Evolutionary conservation across 2,329 filamentous ascomycete genomes (phyloP).

Genomic region (Pezicula radicicola): DNA sequence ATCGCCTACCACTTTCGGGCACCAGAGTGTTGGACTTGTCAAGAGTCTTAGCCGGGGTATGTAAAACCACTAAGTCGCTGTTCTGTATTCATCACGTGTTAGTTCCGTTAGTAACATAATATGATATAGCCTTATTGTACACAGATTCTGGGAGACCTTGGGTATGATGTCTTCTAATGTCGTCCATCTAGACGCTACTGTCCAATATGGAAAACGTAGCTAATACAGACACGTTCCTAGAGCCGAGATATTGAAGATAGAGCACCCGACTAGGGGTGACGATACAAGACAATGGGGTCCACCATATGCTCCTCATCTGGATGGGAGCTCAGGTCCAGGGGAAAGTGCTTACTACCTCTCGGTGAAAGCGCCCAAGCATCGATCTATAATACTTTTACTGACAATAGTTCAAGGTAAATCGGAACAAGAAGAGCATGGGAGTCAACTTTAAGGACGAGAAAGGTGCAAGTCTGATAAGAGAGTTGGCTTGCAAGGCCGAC

Average conservation of each 20-base stretch:
- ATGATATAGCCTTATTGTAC: slow-evolving; percentile 80
- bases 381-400: background rate
- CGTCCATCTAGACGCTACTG: background rate
- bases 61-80: background rate
- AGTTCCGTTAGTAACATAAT: background rate
- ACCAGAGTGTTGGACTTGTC: slow-evolving; percentile 93
- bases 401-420: slow-evolving; percentile 65
- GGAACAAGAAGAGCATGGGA: slow-evolving; percentile 91
- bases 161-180: slow-evolving; percentile 52
- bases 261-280: slow-evolving; percentile 85
- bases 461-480: slow-evolving; percentile 81
- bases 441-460: slow-evolving; percentile 84
- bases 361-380: slow-evolving; percentile 52
- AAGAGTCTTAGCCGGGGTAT: slow-evolving; percentile 82
- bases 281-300: slow-evolving; percentile 95
- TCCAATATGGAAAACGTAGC: too few relatives aligned
- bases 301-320: slow-evolving; percentile 76
- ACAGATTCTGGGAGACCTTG: slow-evolving; percentile 90
- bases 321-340: slow-evolving; percentile 64
- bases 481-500: slow-evolving; percentile 77
- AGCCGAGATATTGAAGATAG: slow-evolving; percentile 92
- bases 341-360: slow-evolving; percentile 92
- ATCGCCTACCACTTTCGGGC: slow-evolving; percentile 66
- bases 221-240: slow-evolving; percentile 40
- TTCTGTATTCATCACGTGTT: background rate